Evolutionary conservation across 208 protist species (phyloP).

Genomic region (Plasmodiophora brassicae): DNA sequence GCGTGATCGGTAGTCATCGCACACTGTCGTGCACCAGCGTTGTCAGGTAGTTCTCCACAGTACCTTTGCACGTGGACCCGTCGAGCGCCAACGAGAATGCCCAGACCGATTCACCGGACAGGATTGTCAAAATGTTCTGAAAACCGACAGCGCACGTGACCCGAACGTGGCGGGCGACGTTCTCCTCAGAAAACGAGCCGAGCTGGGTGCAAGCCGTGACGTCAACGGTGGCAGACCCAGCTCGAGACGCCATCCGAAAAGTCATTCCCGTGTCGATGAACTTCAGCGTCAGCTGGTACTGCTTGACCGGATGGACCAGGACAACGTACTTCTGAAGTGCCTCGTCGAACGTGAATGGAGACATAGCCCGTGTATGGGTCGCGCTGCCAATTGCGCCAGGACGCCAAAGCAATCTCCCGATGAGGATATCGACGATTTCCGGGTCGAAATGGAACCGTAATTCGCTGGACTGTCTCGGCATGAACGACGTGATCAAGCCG

Average conservation of each 20-base stretch:
- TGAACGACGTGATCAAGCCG: too few species aligned
- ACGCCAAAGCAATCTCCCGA: background rate
- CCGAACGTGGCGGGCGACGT: background rate
- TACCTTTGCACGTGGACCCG: background rate
- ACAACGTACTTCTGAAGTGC: background rate
- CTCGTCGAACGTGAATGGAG: background rate
- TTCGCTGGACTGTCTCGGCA: background rate
- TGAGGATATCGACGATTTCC: background rate
- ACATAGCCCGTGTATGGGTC: background rate
- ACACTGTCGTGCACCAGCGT: too few species aligned
- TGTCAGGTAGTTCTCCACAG: background rate
- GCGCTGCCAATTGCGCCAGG: background rate
- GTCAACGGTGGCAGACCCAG: background rate
- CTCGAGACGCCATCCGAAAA: background rate
- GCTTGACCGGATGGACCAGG: background rate
- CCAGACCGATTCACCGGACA: background rate
- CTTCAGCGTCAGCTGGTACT: background rate
- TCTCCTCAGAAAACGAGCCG: background rate
- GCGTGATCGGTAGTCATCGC: too few species aligned
- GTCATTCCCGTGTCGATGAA: background rate
- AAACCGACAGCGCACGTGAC: background rate
- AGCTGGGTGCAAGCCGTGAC: background rate
- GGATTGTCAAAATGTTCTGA: background rate
- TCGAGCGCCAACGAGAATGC: background rate
- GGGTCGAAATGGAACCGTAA: background rate